Conservation (phyloP, 2,329 filamentous ascomycete species). For the Pseudomassariella vexata region DNA sequence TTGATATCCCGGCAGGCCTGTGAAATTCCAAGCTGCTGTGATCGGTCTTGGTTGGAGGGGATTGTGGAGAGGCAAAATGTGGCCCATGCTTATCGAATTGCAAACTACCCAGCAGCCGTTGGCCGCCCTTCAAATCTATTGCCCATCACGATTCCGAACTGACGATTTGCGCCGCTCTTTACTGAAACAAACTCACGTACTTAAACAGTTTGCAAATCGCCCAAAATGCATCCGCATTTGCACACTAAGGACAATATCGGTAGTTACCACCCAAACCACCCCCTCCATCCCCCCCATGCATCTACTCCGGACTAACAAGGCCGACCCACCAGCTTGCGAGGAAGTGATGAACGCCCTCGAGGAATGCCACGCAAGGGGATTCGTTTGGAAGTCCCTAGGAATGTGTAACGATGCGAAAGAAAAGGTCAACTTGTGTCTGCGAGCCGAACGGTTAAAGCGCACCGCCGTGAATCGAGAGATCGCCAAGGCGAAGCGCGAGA, state of each 20-base stretch:
- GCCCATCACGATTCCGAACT: too few species aligned
- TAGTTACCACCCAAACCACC: conserved; percentile 31
- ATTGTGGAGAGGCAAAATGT: too few species aligned
- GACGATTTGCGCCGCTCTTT: too few species aligned
- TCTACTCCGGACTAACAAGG: conserved; percentile 1
- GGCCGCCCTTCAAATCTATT: too few species aligned
- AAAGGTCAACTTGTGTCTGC: conserved; percentile 78
- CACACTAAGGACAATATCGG: conserved; percentile 89
- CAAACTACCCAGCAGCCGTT: too few species aligned
- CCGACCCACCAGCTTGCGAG: conserved; percentile 67
- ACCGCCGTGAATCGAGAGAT: conserved; percentile 70
- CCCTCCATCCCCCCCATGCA: background rate
- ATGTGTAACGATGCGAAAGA: conserved; percentile 86
- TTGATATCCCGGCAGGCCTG: too few species aligned
- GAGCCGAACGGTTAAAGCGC: conserved; percentile 71
- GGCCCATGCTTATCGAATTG: too few species aligned
- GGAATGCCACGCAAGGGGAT: conserved; percentile 89
- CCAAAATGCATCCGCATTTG: conserved; percentile 90
- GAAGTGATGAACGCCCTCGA: conserved; percentile 91
- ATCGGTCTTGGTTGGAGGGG: too few species aligned
- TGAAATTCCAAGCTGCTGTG: too few species aligned
- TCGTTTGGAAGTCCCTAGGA: conserved; percentile 84
- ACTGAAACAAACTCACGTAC: too few species aligned
- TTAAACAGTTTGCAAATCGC: too few species aligned
- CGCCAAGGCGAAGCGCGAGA: conserved; percentile 63